Conservation (phyloP, 495 filamentous ascomycete genomes). For the Annulohypoxylon nitens region DNA sequence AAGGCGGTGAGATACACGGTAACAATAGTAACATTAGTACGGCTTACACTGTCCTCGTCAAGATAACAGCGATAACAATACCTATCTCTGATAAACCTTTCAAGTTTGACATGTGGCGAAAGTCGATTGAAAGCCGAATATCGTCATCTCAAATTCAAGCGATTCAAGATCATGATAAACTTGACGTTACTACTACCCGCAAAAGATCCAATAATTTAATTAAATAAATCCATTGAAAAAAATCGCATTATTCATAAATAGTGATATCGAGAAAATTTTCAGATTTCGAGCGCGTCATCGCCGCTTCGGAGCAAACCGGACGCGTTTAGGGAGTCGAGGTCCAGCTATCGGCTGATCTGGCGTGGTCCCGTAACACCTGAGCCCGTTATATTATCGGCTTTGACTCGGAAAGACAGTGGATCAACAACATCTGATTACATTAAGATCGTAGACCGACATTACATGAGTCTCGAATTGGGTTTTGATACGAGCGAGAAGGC, state of each 20-base stretch:
- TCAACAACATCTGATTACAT: slow-evolving; percentile 43
- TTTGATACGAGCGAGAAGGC: slow-evolving; percentile 9
- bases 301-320: slow-evolving; percentile 43
- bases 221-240: background rate
- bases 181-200: background rate
- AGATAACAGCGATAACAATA: slow-evolving; percentile 23
- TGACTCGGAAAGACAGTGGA: slow-evolving; percentile 39
- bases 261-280: slow-evolving; percentile 15
- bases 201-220: background rate
- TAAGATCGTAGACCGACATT: slow-evolving; percentile 33
- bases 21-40: slow-evolving; percentile 9
- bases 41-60: slow-evolving; percentile 8
- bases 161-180: background rate
- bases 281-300: slow-evolving; percentile 14
- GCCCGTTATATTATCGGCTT: slow-evolving; percentile 35
- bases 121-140: background rate
- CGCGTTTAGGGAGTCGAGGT: slow-evolving; percentile 12
- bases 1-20: slow-evolving; percentile 26
- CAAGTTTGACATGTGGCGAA: slow-evolving; percentile 26
- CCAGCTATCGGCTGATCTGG: slow-evolving; percentile 45
- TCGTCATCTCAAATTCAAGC: background rate
- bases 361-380: slow-evolving; percentile 42
- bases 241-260: background rate
- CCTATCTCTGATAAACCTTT: slow-evolving; percentile 8
- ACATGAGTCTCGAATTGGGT: slow-evolving; percentile 19